Conservation (phyloP, 2,329 filamentous ascomycete species). For the Geosmithia putterillii region DNA sequence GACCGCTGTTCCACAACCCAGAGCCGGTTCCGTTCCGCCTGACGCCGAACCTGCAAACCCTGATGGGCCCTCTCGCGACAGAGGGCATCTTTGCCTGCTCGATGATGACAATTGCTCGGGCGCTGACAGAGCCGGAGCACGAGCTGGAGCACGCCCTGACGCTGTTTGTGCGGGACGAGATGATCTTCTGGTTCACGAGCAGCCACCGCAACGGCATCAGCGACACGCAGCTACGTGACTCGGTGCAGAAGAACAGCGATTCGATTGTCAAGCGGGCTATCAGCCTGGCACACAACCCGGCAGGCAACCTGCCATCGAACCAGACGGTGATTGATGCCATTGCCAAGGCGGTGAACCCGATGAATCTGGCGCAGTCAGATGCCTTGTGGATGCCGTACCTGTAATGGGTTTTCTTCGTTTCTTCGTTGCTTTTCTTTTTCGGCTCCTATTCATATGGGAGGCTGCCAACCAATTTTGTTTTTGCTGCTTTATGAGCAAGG, state of each 20-base stretch:
- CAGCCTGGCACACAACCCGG: slow-evolving; percentile 66
- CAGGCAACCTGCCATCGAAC: slow-evolving; percentile 79
- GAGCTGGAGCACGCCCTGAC: slow-evolving; percentile 93
- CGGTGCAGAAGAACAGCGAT: slow-evolving; percentile 77
- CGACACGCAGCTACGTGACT: slow-evolving; percentile 61
- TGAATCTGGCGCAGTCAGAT: slow-evolving; percentile 79
- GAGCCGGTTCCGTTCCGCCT: slow-evolving; percentile 96
- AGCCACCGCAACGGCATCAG: slow-evolving; percentile 46
- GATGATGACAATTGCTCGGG: slow-evolving; percentile 92
- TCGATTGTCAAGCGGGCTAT: slow-evolving; percentile 84
- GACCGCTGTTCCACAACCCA: slow-evolving; percentile 86
- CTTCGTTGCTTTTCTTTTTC: neutral
- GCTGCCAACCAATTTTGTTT: neutral
- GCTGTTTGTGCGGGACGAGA: slow-evolving; percentile 93
- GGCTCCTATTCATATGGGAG: neutral
- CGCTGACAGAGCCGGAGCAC: slow-evolving; percentile 75
- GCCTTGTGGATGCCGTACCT: slow-evolving; percentile 96
- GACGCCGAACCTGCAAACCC: slow-evolving; percentile 86
- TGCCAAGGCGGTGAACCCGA: slow-evolving; percentile 83
- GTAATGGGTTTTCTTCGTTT: slow-evolving; percentile 30
- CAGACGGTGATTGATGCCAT: slow-evolving; percentile 95
- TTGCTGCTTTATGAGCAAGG: slow-evolving; percentile 11
- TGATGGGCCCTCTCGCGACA: slow-evolving; percentile 91
- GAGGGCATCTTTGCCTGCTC: slow-evolving; percentile 94
- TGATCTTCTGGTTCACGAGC: slow-evolving; percentile 91